Evolutionary conservation across 129 eudicot species (phyloP).

Genomic region (Dittrichia graveolens): DNA sequence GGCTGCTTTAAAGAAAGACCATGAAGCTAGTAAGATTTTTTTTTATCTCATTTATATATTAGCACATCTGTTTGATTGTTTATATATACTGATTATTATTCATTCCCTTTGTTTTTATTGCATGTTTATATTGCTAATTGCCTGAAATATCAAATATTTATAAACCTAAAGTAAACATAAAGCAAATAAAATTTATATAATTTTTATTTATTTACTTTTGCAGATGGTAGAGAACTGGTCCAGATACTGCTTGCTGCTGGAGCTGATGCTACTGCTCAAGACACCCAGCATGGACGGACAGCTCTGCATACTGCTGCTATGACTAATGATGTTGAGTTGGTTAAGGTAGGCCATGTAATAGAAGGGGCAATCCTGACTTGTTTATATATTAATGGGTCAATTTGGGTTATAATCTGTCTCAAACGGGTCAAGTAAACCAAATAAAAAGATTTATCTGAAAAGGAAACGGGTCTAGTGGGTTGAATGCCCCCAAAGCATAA

Average conservation of each 20-base stretch:
- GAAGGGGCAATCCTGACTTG: background rate
- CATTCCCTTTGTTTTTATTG: background rate
- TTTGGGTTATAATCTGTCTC: background rate
- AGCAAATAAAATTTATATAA: background rate
- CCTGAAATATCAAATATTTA: background rate
- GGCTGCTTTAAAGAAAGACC: constrained; percentile 88
- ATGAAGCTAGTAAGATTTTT: constrained; percentile 74
- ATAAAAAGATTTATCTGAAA: background rate
- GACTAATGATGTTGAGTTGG: constrained; percentile 88
- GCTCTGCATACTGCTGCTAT: constrained; percentile 96
- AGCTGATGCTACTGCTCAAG: constrained; percentile 92
- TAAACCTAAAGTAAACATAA: background rate
- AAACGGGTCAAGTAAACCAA: constrained; percentile 3
- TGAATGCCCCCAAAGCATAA: background rate
- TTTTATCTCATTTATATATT: constrained; percentile 13
- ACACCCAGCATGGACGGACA: constrained; percentile 75
- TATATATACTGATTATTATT: no score
- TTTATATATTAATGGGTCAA: background rate
- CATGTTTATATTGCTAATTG: background rate
- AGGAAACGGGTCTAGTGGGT: background rate
- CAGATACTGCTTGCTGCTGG: constrained; percentile 79
- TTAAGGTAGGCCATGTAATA: constrained; percentile 51
- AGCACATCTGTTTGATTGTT: background rate
- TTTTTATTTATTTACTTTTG: background rate
- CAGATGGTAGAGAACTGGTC: constrained; percentile 95